phyloP scores from a whole-genome alignment of 2,329 filamentous ascomycete genomes.

The Tolypocladium paradoxum region DNA sequence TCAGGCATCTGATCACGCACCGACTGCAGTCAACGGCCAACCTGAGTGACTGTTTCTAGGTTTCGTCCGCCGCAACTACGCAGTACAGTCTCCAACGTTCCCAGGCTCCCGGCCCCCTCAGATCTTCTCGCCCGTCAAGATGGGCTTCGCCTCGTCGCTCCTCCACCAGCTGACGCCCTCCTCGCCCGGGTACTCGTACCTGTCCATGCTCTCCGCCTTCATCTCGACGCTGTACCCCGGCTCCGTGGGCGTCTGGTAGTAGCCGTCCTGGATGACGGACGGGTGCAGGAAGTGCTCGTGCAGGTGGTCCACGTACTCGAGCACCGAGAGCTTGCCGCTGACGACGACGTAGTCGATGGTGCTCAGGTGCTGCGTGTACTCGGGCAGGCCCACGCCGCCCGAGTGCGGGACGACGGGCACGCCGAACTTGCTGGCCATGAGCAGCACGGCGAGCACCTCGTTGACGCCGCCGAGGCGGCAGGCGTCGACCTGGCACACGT shows the following conservation, averaged over 20 bases:
- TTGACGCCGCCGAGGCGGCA: slow-evolving; percentile 86
- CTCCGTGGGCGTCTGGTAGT: slow-evolving; percentile 75
- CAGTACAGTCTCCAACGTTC: background rate
- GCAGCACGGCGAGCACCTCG: slow-evolving; percentile 79
- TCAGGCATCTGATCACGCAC: background rate
- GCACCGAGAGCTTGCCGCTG: slow-evolving; percentile 65
- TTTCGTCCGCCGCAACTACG: background rate
- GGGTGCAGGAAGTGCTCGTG: slow-evolving; percentile 90
- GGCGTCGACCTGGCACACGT: slow-evolving; percentile 83
- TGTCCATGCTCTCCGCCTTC: slow-evolving; percentile 79
- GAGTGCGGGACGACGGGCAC: slow-evolving; percentile 83
- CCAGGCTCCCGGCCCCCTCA: background rate
- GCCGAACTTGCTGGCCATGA: slow-evolving; percentile 70
- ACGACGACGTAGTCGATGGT: slow-evolving; percentile 91
- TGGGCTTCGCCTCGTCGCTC: slow-evolving; percentile 65
- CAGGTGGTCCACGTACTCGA: slow-evolving; percentile 88
- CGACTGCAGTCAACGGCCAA: no score
- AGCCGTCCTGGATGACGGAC: slow-evolving; percentile 68
- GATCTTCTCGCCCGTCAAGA: slow-evolving; percentile 53
- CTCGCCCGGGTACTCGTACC: slow-evolving; percentile 65
- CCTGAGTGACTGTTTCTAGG: background rate
- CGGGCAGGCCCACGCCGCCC: slow-evolving; percentile 79
- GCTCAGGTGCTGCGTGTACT: slow-evolving; percentile 87
- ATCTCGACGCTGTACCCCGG: slow-evolving; percentile 90
- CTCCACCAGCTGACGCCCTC: slow-evolving; percentile 78